Evolutionary conservation across 2,329 filamentous ascomycete species (phyloP).

Genomic region (Diplodia sapinea): DNA sequence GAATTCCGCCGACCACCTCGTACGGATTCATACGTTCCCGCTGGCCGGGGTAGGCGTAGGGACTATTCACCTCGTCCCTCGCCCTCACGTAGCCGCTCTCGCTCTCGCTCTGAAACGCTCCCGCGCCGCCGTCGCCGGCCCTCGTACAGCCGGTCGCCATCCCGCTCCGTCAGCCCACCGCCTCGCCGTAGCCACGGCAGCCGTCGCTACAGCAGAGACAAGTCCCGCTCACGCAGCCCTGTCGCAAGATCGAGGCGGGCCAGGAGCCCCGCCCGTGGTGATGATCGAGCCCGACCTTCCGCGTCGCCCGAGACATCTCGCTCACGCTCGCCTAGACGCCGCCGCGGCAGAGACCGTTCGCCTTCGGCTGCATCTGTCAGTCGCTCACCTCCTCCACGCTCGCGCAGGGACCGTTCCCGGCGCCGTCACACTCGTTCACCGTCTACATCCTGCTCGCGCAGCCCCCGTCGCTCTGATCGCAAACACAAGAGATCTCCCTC

Average conservation of each 20-base stretch:
- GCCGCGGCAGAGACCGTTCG: slow-evolving; percentile 49
- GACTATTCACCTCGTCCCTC: slow-evolving; percentile 43
- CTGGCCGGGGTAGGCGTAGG: slow-evolving; percentile 47
- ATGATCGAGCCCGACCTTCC: slow-evolving; percentile 56
- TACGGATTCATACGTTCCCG: slow-evolving; percentile 64
- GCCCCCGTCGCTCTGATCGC: slow-evolving; percentile 46
- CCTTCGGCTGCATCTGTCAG: slow-evolving; percentile 35
- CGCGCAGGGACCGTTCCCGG: slow-evolving; percentile 39
- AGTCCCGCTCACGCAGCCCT: slow-evolving; percentile 42
- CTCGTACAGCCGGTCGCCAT: slow-evolving; percentile 27
- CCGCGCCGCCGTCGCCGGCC: slow-evolving; percentile 41
- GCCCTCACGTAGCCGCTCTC: slow-evolving; percentile 33
- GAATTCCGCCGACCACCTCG: slow-evolving; percentile 52
- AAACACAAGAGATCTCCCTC: slow-evolving; percentile 54
- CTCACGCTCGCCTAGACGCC: slow-evolving; percentile 62
- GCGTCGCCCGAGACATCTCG: slow-evolving; percentile 57
- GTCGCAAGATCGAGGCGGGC: slow-evolving; percentile 36
- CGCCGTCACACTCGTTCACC: slow-evolving; percentile 47
- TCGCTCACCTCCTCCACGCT: slow-evolving; percentile 41
- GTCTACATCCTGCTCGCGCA: slow-evolving; percentile 50
- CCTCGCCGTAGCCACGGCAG: slow-evolving; percentile 28
- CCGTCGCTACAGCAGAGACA: slow-evolving; percentile 35
- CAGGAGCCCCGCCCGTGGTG: slow-evolving; percentile 40
- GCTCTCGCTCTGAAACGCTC: slow-evolving; percentile 49
- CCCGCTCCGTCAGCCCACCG: slow-evolving; percentile 28